These are phyloP conservation scores for Pinus tabuliformis DNA, from an alignment of 75 land plant genomes.

Conservation along the genomic window DNA sequence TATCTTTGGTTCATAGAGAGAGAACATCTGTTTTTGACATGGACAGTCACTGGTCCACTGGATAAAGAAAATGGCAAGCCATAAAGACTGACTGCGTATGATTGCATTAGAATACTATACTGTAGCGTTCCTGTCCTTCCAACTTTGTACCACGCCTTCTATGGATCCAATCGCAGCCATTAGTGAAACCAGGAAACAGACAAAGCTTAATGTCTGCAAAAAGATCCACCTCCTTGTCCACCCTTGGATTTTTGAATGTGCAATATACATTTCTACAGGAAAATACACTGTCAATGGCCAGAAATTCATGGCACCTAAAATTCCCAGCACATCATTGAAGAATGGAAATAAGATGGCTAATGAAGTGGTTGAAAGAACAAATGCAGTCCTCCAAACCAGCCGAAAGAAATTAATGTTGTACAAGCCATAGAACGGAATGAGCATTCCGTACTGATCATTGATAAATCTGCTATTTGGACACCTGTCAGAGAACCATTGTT, in stretches of 20 bases:
- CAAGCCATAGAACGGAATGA: constrained; percentile 15
- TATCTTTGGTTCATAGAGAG: no score
- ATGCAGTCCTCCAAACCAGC: constrained; percentile 36
- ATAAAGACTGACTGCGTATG: no score
- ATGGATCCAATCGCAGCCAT: constrained; percentile 21
- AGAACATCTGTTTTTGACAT: no score
- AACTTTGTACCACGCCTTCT: constrained; percentile 16
- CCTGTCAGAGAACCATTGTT: constrained; percentile 9
- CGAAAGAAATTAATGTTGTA: constrained; percentile 25
- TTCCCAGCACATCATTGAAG: constrained; percentile 37
- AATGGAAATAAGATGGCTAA: constrained; percentile 37
- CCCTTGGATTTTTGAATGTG: constrained; percentile 6
- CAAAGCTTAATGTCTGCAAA: constrained; percentile 14
- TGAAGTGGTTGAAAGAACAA: constrained; percentile 35
- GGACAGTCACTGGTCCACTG: no score
- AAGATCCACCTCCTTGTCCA: constrained; percentile 28
- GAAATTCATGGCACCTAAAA: constrained; percentile 38
- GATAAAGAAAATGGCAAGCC: no score
- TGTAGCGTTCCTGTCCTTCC: no score
- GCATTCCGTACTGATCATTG: constrained; percentile 10
- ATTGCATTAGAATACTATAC: no score
- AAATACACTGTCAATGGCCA: constrained; percentile 51
- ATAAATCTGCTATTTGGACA: constrained; percentile 28
- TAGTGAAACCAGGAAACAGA: constrained; percentile 25
- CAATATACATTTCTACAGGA: constrained; percentile 39